These are phyloP conservation scores for Diplogelasinospora grovesii DNA, from an alignment of 495 filamentous ascomycete genomes.

Conservation along the genomic window DNA sequence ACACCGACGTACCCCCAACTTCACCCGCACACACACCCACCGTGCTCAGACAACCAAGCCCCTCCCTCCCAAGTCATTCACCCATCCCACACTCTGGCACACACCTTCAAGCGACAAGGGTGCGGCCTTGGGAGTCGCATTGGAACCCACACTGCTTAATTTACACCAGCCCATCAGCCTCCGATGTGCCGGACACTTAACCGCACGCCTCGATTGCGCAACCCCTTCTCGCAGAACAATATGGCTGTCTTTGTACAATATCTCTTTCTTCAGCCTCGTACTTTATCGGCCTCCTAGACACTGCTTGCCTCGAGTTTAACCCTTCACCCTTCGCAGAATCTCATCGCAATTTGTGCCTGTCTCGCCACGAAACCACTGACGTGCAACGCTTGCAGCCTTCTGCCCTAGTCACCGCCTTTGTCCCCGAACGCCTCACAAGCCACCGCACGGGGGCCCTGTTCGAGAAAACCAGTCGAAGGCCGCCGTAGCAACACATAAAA, in stretches of 20 bases:
- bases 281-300: conserved; percentile 4
- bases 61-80: conserved; percentile 18
- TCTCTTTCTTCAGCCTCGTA: background rate
- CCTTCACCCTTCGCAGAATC: conserved; percentile 6
- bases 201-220: conserved; percentile 16
- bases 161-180: conserved; percentile 23
- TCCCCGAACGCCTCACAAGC: conserved; percentile 13
- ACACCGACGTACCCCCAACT: conserved; percentile 15
- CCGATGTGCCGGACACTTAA: conserved; percentile 28
- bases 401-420: conserved; percentile 18
- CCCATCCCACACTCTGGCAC: conserved; percentile 26
- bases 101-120: conserved; percentile 14
- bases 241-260: conserved; percentile 5
- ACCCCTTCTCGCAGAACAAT: conserved; percentile 8
- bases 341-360: conserved; percentile 14
- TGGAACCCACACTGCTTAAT: conserved; percentile 21
- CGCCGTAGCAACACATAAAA: no score
- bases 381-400: conserved; percentile 6
- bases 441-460: conserved; percentile 5
- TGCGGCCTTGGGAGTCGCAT: conserved; percentile 12
- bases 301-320: background rate
- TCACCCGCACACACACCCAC: conserved; percentile 16
- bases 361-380: conserved; percentile 1
- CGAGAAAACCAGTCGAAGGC: conserved; percentile 3
- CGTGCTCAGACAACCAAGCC: conserved; percentile 14